Evolutionary conservation across 106 monocot genomes (phyloP), one percentile per base, ranked within the genome.

Genomic region (Amphibolis antarctica): DNA sequence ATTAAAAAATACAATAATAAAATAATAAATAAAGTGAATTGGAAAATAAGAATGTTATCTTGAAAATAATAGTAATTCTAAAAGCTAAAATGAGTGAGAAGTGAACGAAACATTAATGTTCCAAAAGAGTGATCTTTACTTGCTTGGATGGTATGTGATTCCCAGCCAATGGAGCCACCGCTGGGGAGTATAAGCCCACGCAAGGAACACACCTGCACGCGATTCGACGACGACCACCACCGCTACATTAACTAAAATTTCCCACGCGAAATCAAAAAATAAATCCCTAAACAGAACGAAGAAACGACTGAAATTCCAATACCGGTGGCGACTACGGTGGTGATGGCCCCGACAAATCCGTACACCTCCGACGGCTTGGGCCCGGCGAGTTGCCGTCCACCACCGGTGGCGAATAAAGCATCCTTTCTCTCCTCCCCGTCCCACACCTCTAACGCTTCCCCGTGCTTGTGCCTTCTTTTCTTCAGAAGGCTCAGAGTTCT

Each of bases 121-220:
- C n/a, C n/a, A 60, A 24, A 13, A 44, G 55, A 23, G 11, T 25
- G 22, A 63, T 15, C 58, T 84, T 46, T 19, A 98, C 98, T 88
- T 91, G 84, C 81, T 91, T 23, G 98, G 98, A 63, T 88, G 91
- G 49, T 98, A 98, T 12, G 91, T 98, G 79, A 98, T 91, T 15
- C 98, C 91, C 53, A 98, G 10, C 61, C 66, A 80, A 70, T 83
- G 85, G 55, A 98, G 71, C 82, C 87, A 91, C 0, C 67, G 69
- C 59, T 91, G 87, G 5, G 87, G 98, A 53, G 70, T 88, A 70
- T 98, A 91, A 0, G 98, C 98, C 98, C 98, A 98, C n/a, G 69
- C 79, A 29, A 91, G 59, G 69, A 81, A 88, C 17, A 98, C 76
- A 10, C 68, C 93, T 88, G 76, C 68, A 72, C 36, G 36, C 36